Conservation (phyloP, 2,329 filamentous ascomycete genomes). For the Cercospora sesami region DNA sequence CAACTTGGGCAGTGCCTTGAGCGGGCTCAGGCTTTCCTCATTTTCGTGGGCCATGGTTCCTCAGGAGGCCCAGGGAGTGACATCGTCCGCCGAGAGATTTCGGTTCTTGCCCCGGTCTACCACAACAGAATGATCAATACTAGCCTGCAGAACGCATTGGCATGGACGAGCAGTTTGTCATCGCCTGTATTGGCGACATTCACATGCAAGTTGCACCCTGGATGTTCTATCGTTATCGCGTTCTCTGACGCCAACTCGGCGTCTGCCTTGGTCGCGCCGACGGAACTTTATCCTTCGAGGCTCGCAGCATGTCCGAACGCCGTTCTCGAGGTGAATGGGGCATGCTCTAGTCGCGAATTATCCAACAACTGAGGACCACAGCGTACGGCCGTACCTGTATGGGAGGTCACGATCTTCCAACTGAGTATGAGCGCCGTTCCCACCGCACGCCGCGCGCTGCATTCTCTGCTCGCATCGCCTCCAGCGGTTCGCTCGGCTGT, state of each 20-base stretch:
- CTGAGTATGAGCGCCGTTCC: slow-evolving; percentile 7
- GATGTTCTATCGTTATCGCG: not conserved
- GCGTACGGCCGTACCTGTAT: slow-evolving; percentile 9
- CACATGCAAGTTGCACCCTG: not conserved
- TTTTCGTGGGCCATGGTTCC: slow-evolving; percentile 8
- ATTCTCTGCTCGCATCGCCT: slow-evolving; percentile 20
- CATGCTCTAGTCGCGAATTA: not conserved
- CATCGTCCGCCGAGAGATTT: not conserved
- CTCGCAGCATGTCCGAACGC: not conserved
- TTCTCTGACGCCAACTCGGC: not conserved
- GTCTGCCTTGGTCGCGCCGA: not conserved
- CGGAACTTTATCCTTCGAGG: not conserved
- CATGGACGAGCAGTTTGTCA: not conserved
- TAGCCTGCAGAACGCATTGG: not conserved
- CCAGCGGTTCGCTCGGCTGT: slow-evolving; percentile 24
- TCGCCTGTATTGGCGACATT: not conserved
- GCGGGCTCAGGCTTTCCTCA: slow-evolving; percentile 11
- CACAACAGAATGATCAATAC: not conserved
- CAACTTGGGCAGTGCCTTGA: slow-evolving; percentile 25
- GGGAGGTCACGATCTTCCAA: not conserved
- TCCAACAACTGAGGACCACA: not conserved
- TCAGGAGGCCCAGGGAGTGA: not conserved
- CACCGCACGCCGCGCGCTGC: not conserved
- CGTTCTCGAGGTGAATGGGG: not conserved
- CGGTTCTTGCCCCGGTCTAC: not conserved